phyloP scores from a whole-genome alignment of 192 early-diverging fungal genomes.

The Podila horticola region DNA sequence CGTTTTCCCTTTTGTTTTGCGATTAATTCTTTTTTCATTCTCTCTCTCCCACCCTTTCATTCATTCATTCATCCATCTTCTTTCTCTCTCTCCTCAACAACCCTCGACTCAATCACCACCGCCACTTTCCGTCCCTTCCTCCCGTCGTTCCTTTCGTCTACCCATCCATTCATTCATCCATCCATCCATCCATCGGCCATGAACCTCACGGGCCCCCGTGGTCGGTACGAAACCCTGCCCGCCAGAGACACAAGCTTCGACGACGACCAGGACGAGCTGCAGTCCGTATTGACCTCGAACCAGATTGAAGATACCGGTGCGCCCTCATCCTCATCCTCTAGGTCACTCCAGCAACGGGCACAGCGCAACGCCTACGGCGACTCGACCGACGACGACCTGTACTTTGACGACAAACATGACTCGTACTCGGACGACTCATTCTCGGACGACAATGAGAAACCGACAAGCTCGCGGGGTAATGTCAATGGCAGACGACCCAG shows the following conservation, averaged over 20 bases:
- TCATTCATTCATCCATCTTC: neutral
- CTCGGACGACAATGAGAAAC: slow-evolving; percentile 29
- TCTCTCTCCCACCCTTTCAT: neutral
- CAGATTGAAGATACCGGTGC: neutral
- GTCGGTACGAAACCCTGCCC: slow-evolving; percentile 31
- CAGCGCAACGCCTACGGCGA: neutral
- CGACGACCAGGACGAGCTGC: slow-evolving; percentile 29
- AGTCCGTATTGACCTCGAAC: slow-evolving; percentile 30
- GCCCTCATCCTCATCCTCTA: neutral
- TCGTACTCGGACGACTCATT: slow-evolving; percentile 17
- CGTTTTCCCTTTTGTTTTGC: slow-evolving; percentile 1
- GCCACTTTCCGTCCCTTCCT: neutral
- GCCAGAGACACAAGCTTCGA: slow-evolving; percentile 15
- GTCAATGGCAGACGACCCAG: neutral
- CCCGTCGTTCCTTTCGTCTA: neutral
- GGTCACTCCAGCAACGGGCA: slow-evolving; percentile 14
- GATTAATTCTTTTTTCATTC: neutral
- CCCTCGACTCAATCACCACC: slow-evolving; percentile 4
- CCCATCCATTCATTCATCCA: neutral
- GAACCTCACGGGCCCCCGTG: slow-evolving; percentile 1
- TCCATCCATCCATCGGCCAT: neutral
- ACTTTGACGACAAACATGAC: slow-evolving; percentile 16
- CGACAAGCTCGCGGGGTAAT: neutral
- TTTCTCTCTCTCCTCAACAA: neutral
- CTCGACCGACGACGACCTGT: slow-evolving; percentile 13